Percentiles rank a stretch among this genome's conserved stretches.
Evolutionary conservation across 2,329 filamentous ascomycete genomes (phyloP).

Genomic region (Colletotrichum magnum): DNA sequence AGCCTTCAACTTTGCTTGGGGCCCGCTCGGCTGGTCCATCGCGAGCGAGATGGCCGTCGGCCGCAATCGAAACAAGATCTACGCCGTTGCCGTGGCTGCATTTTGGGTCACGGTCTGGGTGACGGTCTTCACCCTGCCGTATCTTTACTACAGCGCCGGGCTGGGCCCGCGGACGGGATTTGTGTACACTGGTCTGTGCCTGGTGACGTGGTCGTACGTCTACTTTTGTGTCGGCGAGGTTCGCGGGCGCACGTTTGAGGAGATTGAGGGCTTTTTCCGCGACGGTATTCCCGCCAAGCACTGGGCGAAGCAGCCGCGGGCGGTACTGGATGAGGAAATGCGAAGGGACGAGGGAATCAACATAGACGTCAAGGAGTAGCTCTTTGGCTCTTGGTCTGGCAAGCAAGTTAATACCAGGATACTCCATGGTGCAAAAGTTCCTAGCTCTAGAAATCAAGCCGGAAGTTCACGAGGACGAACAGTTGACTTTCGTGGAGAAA

Average conservation of each 20-base stretch:
- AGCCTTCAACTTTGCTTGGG: slow-evolving; percentile 61
- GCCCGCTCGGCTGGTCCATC: slow-evolving; percentile 57
- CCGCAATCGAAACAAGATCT: slow-evolving; percentile 60
- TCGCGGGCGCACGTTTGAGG: slow-evolving; percentile 47
- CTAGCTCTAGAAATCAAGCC: too few relatives aligned
- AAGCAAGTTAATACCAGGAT: too few relatives aligned
- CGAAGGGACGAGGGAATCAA: too few relatives aligned
- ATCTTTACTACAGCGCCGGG: slow-evolving; percentile 59
- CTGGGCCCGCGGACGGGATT: slow-evolving; percentile 57
- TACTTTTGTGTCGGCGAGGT: slow-evolving; percentile 53
- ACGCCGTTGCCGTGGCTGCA: slow-evolving; percentile 56
- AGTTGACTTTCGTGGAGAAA: too few relatives aligned
- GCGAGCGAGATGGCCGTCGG: slow-evolving; percentile 63
- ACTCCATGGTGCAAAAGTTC: too few relatives aligned
- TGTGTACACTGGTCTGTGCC: slow-evolving; percentile 52
- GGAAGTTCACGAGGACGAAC: too few relatives aligned
- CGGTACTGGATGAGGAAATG: too few relatives aligned
- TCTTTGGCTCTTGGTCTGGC: too few relatives aligned
- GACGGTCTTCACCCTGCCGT: slow-evolving; percentile 56
- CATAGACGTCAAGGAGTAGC: too few relatives aligned
- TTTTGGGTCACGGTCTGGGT: slow-evolving; percentile 61
- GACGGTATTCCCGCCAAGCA: slow-evolving; percentile 46
- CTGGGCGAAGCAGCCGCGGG: slow-evolving; percentile 36
- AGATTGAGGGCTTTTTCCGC: slow-evolving; percentile 46
- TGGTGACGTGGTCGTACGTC: slow-evolving; percentile 53